These are phyloP conservation scores for Ogataea allantospora DNA, from an alignment of 805 yeast genomes.

Conservation along the genomic window DNA sequence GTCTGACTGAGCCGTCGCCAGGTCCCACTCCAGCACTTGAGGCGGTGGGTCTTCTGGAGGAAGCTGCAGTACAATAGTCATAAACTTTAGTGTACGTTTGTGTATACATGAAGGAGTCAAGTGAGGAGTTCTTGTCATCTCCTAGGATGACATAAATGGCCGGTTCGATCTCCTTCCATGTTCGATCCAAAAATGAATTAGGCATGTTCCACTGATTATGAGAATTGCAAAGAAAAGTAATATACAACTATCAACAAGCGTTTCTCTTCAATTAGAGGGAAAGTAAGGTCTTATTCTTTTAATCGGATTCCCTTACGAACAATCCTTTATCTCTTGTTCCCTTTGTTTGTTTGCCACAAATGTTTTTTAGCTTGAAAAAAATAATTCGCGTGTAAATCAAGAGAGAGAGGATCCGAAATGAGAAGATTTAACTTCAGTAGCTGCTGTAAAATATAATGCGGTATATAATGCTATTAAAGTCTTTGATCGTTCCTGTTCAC, in stretches of 20 bases:
- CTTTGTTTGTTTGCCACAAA: conserved; percentile 18
- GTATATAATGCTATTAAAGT: conserved; percentile 10
- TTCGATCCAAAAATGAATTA: conserved; percentile 33
- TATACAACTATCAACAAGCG: not conserved
- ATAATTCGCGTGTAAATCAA: conserved; percentile 12
- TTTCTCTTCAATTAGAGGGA: not conserved
- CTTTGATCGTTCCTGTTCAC: conserved; percentile 34
- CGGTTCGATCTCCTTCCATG: conserved; percentile 79
- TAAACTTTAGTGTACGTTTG: conserved; percentile 89
- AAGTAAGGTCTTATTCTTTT: not conserved
- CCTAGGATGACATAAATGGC: conserved; percentile 71
- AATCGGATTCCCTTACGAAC: not conserved
- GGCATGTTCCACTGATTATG: conserved; percentile 14
- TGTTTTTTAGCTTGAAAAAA: conserved; percentile 10
- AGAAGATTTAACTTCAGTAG: conserved; percentile 1
- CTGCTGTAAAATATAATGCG: conserved; percentile 10
- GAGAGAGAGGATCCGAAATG: not conserved
- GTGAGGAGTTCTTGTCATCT: conserved; percentile 57
- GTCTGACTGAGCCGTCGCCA: conserved; percentile 31
- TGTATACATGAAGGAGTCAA: conserved; percentile 76
- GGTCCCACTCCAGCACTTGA: conserved; percentile 21
- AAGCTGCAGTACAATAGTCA: conserved; percentile 84
- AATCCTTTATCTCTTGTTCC: conserved; percentile 4
- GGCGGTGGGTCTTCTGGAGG: conserved; percentile 46
- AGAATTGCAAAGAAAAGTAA: not conserved